These are phyloP conservation scores for Phyllosticta paracitricarpa DNA, from an alignment of 2,329 filamentous ascomycete genomes.

Conservation along the genomic window DNA sequence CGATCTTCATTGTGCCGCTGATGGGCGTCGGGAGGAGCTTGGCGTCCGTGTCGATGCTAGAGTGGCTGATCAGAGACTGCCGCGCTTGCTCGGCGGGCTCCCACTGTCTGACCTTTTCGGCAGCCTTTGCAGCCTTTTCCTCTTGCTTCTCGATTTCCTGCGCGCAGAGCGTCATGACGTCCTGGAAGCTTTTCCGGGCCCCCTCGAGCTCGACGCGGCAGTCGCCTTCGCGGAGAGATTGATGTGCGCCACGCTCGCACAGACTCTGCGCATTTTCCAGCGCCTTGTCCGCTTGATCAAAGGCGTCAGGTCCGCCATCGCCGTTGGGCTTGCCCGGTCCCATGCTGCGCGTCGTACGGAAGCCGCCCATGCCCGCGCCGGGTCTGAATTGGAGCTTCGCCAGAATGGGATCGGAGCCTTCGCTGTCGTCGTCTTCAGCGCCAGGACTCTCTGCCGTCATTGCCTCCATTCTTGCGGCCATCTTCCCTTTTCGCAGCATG, in stretches of 20 bases:
- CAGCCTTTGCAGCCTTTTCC: constrained; percentile 5
- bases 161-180: constrained; percentile 52
- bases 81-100: neutral
- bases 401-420: constrained; percentile 18
- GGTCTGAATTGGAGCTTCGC: constrained; percentile 29
- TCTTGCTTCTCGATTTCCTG: constrained; percentile 33
- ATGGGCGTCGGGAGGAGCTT: constrained; percentile 11
- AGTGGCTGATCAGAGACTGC: neutral
- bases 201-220: constrained; percentile 67
- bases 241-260: constrained; percentile 79
- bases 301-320: constrained; percentile 16
- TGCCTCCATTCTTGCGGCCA: constrained; percentile 62
- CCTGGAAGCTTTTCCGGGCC: constrained; percentile 54
- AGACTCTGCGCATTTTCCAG: constrained; percentile 71
- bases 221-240: constrained; percentile 79
- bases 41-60: constrained; percentile 4
- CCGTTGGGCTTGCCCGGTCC: constrained; percentile 10
- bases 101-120: constrained; percentile 3
- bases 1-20: constrained; percentile 13
- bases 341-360: constrained; percentile 18
- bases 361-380: constrained; percentile 20
- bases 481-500: constrained; percentile 76
- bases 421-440: constrained; percentile 17
- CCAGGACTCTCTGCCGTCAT: constrained; percentile 25
- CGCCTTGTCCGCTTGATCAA: constrained; percentile 63